Base-by-base conservation (phyloP, 805 yeast species). In the Peterozyma xylosa region DNA sequence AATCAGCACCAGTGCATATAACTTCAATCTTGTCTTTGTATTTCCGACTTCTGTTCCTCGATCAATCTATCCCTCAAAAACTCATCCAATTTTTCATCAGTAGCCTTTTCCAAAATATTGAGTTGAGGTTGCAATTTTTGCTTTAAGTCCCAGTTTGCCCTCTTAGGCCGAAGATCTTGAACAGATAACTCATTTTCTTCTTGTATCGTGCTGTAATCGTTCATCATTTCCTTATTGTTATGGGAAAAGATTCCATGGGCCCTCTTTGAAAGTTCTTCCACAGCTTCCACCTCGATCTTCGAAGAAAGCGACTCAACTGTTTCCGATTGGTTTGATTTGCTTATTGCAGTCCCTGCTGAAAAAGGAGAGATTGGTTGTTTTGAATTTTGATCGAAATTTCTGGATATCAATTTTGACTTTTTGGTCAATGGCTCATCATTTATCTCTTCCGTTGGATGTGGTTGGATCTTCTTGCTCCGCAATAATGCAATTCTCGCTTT, bases 81-180 rank as follows among this genome's bases (percentile, higher is more conserved):
- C 14, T 57, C 49, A 11, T 59, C 59, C 1, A 76, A 60, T 1
- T 65, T 67, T n/a, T 54, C 57, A 37, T 74, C 68, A 0, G 82
- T 78, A 39, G 62, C 55, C 21, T 60, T 57, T 2, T 66, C 60
- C n/a, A 75, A 50, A 4, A 59, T 50, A 11, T 40, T 15, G 10
- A 37, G 44, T 29, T 33, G 39, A 9, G 41, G 15, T 30, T 64
- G 63, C 39, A 73, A 41, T 34, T 67, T 64, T 0, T 59, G 63
- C 32, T 62, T 55, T 9, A 77, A 46, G 45, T 67, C 71, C 62
- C 52, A 48, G 58, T 66, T 56, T 68, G 52, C 55, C 63, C 50
- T 56, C 2, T 33, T 39, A 4, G 48, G 13, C 27, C 14, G 21
- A 9, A n/a, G n/a, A 10, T 40, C 29, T 6, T 35, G 11, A n/a